Conservation (phyloP, 192 early-diverging fungal genomes). For the Mortierella claussenii region DNA sequence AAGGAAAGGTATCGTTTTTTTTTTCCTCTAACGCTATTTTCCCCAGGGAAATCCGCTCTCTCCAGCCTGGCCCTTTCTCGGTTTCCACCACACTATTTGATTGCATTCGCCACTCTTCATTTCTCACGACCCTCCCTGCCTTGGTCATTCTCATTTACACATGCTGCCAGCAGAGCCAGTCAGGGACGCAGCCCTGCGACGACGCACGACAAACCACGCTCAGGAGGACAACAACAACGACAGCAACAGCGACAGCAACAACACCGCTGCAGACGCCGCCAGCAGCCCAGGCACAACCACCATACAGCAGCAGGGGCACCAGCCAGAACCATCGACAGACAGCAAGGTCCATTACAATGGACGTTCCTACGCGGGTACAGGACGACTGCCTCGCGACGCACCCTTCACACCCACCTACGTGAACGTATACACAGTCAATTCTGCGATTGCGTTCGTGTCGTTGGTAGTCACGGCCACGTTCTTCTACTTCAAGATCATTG, state of each 20-base stretch:
- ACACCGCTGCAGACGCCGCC: background rate
- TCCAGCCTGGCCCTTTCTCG: no score
- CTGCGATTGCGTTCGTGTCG: conserved; percentile 44
- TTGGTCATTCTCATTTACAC: background rate
- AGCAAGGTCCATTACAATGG: conserved; percentile 28
- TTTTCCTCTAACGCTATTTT: no score
- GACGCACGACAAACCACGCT: conserved; percentile 5
- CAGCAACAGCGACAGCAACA: background rate
- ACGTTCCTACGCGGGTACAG: conserved; percentile 26
- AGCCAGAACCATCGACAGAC: background rate
- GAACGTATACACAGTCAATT: conserved; percentile 45
- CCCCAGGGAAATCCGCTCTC: no score
- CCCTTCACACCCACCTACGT: conserved; percentile 45
- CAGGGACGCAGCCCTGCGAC: conserved; percentile 19
- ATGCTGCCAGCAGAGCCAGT: conserved; percentile 13
- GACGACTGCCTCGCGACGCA: conserved; percentile 44
- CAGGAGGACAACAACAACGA: background rate
- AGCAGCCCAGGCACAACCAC: background rate
- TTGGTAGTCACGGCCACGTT: conserved; percentile 39
- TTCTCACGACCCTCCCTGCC: background rate
- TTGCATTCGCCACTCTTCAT: background rate
- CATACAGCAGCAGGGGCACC: no score
- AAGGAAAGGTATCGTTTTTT: background rate
- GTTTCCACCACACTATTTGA: no score
- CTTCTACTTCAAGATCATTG: conserved; percentile 51